These are phyloP conservation scores for Oryza officinalis DNA, from an alignment of 176 grass and related monocot genomes.

Conservation along the genomic window DNA sequence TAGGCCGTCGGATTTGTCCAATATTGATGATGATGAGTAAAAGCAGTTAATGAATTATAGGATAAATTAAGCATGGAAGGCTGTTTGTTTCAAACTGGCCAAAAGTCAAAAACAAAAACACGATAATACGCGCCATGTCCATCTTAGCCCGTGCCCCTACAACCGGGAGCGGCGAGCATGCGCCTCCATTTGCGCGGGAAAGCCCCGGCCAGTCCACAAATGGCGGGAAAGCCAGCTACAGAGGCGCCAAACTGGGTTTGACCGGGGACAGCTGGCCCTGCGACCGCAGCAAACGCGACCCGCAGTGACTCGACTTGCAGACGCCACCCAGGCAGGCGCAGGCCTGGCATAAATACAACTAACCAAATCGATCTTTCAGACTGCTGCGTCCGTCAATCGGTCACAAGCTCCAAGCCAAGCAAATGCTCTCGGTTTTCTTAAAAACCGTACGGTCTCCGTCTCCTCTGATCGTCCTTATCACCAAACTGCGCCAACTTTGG, in stretches of 20 bases:
- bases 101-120: too few species aligned
- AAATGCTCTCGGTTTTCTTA: neutral
- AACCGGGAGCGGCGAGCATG: neutral
- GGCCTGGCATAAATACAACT: neutral
- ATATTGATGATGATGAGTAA: too few species aligned
- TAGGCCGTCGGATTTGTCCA: too few species aligned
- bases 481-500: neutral
- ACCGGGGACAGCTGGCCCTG: conserved; percentile 36
- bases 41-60: too few species aligned
- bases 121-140: too few species aligned
- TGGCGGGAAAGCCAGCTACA: conserved; percentile 44
- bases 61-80: too few species aligned
- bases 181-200: conserved; percentile 47
- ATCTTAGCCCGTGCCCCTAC: neutral
- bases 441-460: neutral
- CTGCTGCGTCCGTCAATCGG: neutral
- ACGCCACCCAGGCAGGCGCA: neutral
- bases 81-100: too few species aligned
- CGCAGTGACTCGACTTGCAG: neutral
- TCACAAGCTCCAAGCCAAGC: neutral
- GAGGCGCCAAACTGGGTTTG: conserved; percentile 32
- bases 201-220: neutral
- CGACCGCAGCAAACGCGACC: conserved; percentile 18
- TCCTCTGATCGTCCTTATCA: neutral
- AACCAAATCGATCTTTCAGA: neutral